phyloP scores from a whole-genome alignment of 2,329 filamentous ascomycete genomes.

The Aspergillus ochraceus region DNA sequence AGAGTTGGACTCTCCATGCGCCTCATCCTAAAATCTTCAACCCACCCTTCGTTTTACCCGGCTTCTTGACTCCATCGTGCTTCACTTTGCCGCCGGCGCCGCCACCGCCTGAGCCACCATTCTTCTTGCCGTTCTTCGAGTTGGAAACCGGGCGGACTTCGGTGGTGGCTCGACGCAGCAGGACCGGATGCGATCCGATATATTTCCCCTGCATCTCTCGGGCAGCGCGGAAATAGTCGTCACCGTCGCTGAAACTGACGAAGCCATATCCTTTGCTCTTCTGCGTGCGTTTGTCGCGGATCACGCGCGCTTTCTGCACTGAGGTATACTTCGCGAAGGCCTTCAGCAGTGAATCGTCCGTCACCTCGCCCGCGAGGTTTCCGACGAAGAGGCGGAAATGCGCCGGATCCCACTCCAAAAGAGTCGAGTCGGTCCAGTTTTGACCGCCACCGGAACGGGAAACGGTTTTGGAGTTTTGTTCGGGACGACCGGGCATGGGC shows the following conservation, averaged over 20 bases:
- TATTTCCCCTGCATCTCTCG: slow-evolving; percentile 99
- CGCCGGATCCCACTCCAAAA: slow-evolving; percentile 93
- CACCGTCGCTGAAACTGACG: slow-evolving; percentile 90
- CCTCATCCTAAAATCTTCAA: slow-evolving; percentile 46
- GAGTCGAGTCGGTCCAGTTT: slow-evolving; percentile 82
- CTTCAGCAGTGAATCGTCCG: slow-evolving; percentile 91
- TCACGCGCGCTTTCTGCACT: slow-evolving; percentile 87
- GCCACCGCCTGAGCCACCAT: slow-evolving; percentile 32
- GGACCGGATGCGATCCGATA: slow-evolving; percentile 92
- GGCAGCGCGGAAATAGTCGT: slow-evolving; percentile 94
- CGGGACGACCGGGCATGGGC: slow-evolving; percentile 43
- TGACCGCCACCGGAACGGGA: slow-evolving; percentile 85
- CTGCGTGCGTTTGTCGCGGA: slow-evolving; percentile 91
- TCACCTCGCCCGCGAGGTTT: slow-evolving; percentile 95
- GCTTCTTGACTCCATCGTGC: slow-evolving; percentile 47
- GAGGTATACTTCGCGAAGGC: slow-evolving; percentile 87
- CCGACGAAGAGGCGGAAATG: slow-evolving; percentile 96
- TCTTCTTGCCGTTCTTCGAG: slow-evolving; percentile 62
- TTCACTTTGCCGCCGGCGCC: slow-evolving; percentile 43
- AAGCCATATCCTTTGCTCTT: slow-evolving; percentile 98
- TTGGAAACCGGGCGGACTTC: slow-evolving; percentile 81
- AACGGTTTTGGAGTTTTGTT: slow-evolving; percentile 73
- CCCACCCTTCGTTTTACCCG: slow-evolving; percentile 47
- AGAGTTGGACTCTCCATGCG: not conserved
- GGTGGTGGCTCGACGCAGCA: slow-evolving; percentile 83